These are phyloP conservation scores for Aphanomyces euteiches DNA, from an alignment of 352 stramenopile species.

Conservation along the genomic window DNA sequence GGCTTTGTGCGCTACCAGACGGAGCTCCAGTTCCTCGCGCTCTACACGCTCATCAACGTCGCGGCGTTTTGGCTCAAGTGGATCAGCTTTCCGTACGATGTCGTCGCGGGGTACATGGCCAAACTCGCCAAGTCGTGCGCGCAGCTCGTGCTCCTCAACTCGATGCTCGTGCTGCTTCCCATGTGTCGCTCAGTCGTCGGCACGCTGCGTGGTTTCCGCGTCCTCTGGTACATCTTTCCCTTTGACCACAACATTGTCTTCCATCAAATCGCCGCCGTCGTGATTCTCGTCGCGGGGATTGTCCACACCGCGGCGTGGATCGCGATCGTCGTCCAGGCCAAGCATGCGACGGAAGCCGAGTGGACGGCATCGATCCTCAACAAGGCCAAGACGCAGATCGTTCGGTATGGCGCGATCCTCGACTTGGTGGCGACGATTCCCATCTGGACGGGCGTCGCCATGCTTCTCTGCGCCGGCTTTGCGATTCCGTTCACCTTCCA, in stretches of 20 bases:
- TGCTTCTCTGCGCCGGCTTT: conserved; percentile 36
- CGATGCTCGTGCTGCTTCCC: conserved; percentile 35
- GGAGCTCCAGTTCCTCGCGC: conserved; percentile 33
- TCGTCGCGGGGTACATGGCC: conserved; percentile 33
- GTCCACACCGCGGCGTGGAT: conserved; percentile 43
- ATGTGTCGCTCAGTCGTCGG: conserved; percentile 39
- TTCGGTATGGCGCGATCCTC: conserved; percentile 30
- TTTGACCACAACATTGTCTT: conserved; percentile 42
- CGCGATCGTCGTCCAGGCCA: conserved; percentile 33
- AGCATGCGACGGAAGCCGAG: conserved; percentile 19
- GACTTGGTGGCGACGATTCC: conserved; percentile 32
- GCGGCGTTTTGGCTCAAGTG: conserved; percentile 35
- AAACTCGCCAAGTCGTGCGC: conserved; percentile 45
- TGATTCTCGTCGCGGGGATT: conserved; percentile 35
- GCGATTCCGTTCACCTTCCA: conserved; percentile 36
- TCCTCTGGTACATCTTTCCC: conserved; percentile 21
- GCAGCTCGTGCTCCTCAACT: conserved; percentile 45
- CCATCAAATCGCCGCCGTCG: conserved; percentile 39
- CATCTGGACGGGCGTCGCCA: conserved; percentile 45
- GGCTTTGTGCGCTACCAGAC: conserved; percentile 11
- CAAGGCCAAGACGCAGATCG: conserved; percentile 13
- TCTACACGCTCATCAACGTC: conserved; percentile 38
- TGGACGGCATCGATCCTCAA: conserved; percentile 36
- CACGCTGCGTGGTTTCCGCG: conserved; percentile 25
- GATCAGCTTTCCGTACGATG: conserved; percentile 34